phyloP scores from a whole-genome alignment of 495 filamentous ascomycete species.

The Penicillium goetzii region DNA sequence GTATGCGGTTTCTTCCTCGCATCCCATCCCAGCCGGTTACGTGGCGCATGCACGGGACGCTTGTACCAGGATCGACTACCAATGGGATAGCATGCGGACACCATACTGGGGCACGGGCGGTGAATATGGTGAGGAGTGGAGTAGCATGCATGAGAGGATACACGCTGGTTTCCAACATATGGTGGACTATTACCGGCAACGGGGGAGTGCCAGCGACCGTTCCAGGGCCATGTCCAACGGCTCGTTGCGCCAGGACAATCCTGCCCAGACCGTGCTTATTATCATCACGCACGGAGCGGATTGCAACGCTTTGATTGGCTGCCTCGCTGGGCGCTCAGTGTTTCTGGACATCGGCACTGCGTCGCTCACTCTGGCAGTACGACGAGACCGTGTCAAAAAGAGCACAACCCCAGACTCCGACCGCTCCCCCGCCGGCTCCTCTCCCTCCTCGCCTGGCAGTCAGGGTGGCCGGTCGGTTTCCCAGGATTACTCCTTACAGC shows the following conservation, averaged over 20 bases:
- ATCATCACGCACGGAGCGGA: slow-evolving; percentile 97
- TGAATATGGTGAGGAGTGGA: slow-evolving; percentile 91
- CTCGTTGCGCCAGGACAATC: slow-evolving; percentile 55
- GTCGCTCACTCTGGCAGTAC: slow-evolving; percentile 86
- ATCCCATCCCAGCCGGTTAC: slow-evolving; percentile 84
- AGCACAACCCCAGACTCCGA: slow-evolving; percentile 26
- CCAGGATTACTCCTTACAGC: slow-evolving; percentile 74
- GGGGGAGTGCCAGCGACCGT: slow-evolving; percentile 47
- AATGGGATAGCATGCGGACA: slow-evolving; percentile 89
- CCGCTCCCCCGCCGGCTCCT: slow-evolving; percentile 10
- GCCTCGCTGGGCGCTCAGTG: slow-evolving; percentile 84
- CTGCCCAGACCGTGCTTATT: slow-evolving; percentile 80
- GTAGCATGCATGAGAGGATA: slow-evolving; percentile 88
- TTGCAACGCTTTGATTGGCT: slow-evolving; percentile 93
- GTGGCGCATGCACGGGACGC: slow-evolving; percentile 90
- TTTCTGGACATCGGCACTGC: slow-evolving; percentile 88
- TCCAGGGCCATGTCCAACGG: slow-evolving; percentile 39
- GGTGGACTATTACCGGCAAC: slow-evolving; percentile 74
- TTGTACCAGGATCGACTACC: slow-evolving; percentile 83
- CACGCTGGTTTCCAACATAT: slow-evolving; percentile 73
- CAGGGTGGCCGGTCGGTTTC: slow-evolving; percentile 42
- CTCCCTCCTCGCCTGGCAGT: not conserved
- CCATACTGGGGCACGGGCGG: slow-evolving; percentile 87
- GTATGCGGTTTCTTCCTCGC: slow-evolving; percentile 79
- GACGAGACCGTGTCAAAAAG: slow-evolving; percentile 53